These are phyloP conservation scores for Komagataella pastoris DNA, from an alignment of 805 yeast species.

Conservation along the genomic window DNA sequence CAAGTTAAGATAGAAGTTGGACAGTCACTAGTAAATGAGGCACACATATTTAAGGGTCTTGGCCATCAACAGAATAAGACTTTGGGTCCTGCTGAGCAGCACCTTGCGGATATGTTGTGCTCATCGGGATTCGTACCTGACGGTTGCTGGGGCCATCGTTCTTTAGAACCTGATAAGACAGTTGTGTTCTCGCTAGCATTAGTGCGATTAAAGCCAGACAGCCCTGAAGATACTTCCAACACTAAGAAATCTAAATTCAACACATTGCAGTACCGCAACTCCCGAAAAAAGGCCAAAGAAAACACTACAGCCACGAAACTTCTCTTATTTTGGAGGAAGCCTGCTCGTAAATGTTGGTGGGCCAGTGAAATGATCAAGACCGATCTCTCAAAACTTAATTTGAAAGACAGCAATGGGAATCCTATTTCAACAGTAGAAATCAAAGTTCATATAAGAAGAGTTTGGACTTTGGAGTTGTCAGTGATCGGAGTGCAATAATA, in stretches of 20 bases:
- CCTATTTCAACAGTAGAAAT: conserved; percentile 27
- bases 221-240: conserved; percentile 23
- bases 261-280: conserved; percentile 36
- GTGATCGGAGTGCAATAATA: conserved; percentile 67
- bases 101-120: conserved; percentile 87
- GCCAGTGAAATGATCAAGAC: conserved; percentile 43
- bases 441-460: conserved; percentile 78
- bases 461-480: conserved; percentile 91
- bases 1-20: conserved; percentile 66
- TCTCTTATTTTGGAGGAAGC: conserved; percentile 89
- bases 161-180: conserved; percentile 78
- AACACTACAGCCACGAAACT: conserved; percentile 41
- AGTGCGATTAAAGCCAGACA: conserved; percentile 35
- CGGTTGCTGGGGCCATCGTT: conserved; percentile 79
- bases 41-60: conserved; percentile 66
- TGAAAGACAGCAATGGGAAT: conserved; percentile 12
- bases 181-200: conserved; percentile 77
- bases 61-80: conserved; percentile 42
- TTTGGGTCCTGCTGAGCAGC: conserved; percentile 87
- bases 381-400: conserved; percentile 14
- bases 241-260: conserved; percentile 45
- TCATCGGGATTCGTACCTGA: conserved; percentile 63
- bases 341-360: conserved; percentile 99
- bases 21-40: conserved; percentile 39
- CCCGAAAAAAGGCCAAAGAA: conserved; percentile 24